phyloP scores from a whole-genome alignment of 1,284 basidiomycete genomes.

The Cutaneotrichosporon sp. region DNA sequence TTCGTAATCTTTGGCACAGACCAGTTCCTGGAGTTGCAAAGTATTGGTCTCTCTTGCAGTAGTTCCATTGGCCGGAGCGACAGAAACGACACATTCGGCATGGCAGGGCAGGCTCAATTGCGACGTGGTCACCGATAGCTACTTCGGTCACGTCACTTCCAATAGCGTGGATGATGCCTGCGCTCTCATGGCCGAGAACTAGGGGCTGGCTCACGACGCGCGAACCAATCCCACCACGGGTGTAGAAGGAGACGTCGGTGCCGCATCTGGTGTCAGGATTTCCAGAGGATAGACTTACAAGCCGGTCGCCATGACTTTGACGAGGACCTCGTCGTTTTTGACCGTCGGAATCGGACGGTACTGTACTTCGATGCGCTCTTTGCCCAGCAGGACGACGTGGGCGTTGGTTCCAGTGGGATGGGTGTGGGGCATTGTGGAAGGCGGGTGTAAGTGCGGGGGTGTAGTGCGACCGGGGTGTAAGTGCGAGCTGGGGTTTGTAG shows the following conservation, averaged over 20 bases:
- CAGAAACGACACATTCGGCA: conserved; percentile 50
- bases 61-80: conserved; percentile 27
- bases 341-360: conserved; percentile 24
- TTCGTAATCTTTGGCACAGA: too few species aligned
- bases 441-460: too few species aligned
- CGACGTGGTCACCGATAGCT: conserved; percentile 47
- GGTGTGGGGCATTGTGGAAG: background rate
- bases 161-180: conserved; percentile 41
- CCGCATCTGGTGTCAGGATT: conserved; percentile 20
- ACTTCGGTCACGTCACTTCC: conserved; percentile 29
- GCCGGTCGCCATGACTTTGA: conserved; percentile 34
- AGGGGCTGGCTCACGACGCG: conserved; percentile 43
- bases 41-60: conserved; percentile 25
- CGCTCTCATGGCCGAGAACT: conserved; percentile 50
- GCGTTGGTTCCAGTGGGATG: conserved; percentile 11
- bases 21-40: conserved; percentile 30
- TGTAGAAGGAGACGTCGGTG: conserved; percentile 30
- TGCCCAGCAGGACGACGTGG: conserved; percentile 21
- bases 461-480: too few species aligned
- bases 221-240: conserved; percentile 41
- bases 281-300: conserved; percentile 16
- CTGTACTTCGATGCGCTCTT: conserved; percentile 23
- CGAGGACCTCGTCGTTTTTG: conserved; percentile 25
- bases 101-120: conserved; percentile 50
- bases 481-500: too few species aligned